Base-by-base conservation (phyloP, 306 rosid genomes). In the Adenanthera pavonina region DNA sequence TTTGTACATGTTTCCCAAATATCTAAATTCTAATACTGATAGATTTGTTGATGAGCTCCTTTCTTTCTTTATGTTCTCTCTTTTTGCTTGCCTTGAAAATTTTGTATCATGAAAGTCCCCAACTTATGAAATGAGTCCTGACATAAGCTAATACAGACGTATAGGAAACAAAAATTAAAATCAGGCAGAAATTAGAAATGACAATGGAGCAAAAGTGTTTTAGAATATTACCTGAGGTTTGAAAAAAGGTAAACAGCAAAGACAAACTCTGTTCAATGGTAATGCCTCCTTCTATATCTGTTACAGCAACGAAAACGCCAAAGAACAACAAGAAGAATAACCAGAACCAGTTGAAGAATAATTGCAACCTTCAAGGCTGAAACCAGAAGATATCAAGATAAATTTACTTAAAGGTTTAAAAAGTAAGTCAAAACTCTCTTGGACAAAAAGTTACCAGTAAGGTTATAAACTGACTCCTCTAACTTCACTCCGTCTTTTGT, bases 291-390 rank as follows among this genome's bases (percentile, higher is more conserved):
- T 84, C 80, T 86, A 35, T 88, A 80, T 80, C 81, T 79, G 57
- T 34, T 52, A 80, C 68, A 80, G 56, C 80, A 69, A 20, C n/a
- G 85, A 48, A 66, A 80, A 51, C 75, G 72, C 84, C 82, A 48
- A 56, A 81, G 46, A 77, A 59, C 40, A 38, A 87, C 77, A 62
- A 69, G 77, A 47, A 44, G 41, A 81, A 71, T 38, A 60, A 85
- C 78, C 35, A 88, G 71, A 81, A 70, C 69, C 68, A 88, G 64
- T 76, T 91, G 91, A 52, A 88, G 53, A 71, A 89, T 78, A 65
- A 82, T 72, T 62, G 87, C 69, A 40, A 84, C 66, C 90, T 89
- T 87, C 88, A 89, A 49, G 61, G 86, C 94, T 91, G 87, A 91
- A 62, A 85, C 72, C 73, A 84, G 46, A n/a, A 74, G 75, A 19